Evolutionary conservation across 2,329 filamentous ascomycete species (phyloP).

Genomic region (Verticillium albo-atrum): DNA sequence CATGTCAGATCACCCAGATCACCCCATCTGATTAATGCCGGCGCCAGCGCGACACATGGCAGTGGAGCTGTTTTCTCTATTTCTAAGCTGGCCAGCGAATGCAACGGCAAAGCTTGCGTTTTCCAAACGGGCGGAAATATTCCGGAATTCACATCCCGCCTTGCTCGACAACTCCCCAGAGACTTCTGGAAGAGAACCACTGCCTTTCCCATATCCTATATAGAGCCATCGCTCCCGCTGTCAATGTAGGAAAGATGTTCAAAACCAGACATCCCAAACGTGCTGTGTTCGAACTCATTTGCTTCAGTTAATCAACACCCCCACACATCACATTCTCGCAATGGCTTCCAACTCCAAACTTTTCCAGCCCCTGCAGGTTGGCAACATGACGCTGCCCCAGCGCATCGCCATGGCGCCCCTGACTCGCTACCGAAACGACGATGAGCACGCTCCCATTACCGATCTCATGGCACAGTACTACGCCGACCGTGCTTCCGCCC

Average conservation of each 20-base stretch:
- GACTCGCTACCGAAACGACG: conserved; percentile 46
- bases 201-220: background rate
- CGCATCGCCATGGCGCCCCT: conserved; percentile 52
- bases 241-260: background rate
- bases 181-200: background rate
- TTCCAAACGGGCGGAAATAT: background rate
- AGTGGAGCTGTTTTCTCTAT: background rate
- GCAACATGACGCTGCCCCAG: conserved; percentile 32
- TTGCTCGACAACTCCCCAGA: background rate
- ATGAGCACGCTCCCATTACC: conserved; percentile 25
- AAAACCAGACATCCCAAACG: background rate
- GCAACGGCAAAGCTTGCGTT: background rate
- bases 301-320: background rate
- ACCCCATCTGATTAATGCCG: background rate
- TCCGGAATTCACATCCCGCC: background rate
- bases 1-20: background rate
- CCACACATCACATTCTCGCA: background rate
- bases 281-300: too few species aligned
- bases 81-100: background rate
- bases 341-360: conserved; percentile 21
- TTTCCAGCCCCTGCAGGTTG: conserved; percentile 38
- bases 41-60: background rate
- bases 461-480: conserved; percentile 21
- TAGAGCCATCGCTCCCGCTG: background rate
- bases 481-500: conserved; percentile 31